These are phyloP conservation scores for Brassica juncea DNA, from an alignment of 345 rosid genomes.

Conservation along the genomic window DNA sequence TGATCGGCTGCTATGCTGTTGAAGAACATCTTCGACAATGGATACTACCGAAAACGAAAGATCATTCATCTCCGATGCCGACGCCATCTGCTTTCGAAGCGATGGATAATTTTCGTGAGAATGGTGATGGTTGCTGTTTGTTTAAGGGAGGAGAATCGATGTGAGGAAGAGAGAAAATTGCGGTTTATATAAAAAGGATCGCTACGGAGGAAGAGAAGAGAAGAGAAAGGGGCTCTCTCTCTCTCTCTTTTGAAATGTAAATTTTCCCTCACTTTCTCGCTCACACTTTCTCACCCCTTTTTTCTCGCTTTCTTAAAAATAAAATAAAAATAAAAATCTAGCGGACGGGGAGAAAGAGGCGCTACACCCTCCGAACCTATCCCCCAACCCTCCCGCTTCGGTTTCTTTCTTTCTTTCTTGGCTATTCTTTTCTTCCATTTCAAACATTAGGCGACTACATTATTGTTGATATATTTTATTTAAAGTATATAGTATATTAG, in stretches of 20 bases:
- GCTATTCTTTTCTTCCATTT: not conserved
- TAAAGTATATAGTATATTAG: too few species aligned
- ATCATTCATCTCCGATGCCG: conserved; percentile 47
- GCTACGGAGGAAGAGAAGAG: not conserved
- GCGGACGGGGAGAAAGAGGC: conserved; percentile 45
- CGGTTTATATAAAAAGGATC: conserved; percentile 24
- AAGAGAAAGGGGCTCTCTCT: not conserved
- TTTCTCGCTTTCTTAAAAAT: conserved; percentile 17
- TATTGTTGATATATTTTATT: not conserved
- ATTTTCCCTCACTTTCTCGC: conserved; percentile 47
- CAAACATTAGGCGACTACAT: not conserved
- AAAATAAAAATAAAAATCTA: not conserved
- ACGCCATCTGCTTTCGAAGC: conserved; percentile 46
- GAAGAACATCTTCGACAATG: conserved; percentile 76
- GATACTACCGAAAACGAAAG: conserved; percentile 60
- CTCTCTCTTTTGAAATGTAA: conserved; percentile 28
- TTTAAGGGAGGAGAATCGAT: not conserved
- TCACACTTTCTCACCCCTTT: conserved; percentile 37
- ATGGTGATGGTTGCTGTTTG: not conserved
- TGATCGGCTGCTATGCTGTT: conserved; percentile 51
- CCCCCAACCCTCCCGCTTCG: conserved; percentile 57
- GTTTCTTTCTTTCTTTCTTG: not conserved
- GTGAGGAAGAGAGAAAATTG: conserved; percentile 25
- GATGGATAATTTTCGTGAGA: not conserved
- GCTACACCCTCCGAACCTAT: conserved; percentile 52